Evolutionary conservation across 371 early-diverging fungal species (phyloP), one percentile per base, ranked within the genome.

Genomic region (Mucor indicus): DNA sequence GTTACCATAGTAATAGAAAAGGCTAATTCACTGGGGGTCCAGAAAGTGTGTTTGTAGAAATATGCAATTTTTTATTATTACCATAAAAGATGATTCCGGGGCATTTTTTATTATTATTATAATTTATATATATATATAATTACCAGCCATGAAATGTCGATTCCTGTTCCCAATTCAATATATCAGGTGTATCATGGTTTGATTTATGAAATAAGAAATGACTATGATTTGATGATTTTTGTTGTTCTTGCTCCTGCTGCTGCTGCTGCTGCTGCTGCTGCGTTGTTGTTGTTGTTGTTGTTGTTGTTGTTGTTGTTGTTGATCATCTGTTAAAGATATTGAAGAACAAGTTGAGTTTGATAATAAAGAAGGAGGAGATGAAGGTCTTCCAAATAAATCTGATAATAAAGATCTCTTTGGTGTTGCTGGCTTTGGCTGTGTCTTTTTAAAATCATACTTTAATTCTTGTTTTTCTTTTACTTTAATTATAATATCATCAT

Each of bases 321-420:
- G 37, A 4, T 51, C 19, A 22, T 38, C 35, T 38, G 12, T 30
- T 29, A 44, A 33, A 11, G 8, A 32, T 49, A 17, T 32, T 52
- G 23, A 52, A 57, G 53, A 52, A 8, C 36, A 45, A 32, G 48
- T 39, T n/a, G 57, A 53, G 17, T 46, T 44, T n/a, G 53, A 53
- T 8, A 54, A 42, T 29, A 40, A 24, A 32, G 53, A 46, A 37
- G 53, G 57, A 9, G 54, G 44, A 29, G 49, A 40, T 22, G 41
- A 48, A 31, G 40, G 44, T 49, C 52, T 39, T 13, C 36, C 24
- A 13, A 62, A 42, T 19, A 58, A 38, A 42, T 62, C 62, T 7
- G 58, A 48, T 31, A 53, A 23, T 7, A 49, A 37, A 10, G 71
- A 64, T 15, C 63, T 63, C 24, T 40, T 53, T 0, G 53, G 49